These are phyloP conservation scores for Eucalyptus regnans DNA, from an alignment of 345 rosid species.

Conservation along the genomic window DNA sequence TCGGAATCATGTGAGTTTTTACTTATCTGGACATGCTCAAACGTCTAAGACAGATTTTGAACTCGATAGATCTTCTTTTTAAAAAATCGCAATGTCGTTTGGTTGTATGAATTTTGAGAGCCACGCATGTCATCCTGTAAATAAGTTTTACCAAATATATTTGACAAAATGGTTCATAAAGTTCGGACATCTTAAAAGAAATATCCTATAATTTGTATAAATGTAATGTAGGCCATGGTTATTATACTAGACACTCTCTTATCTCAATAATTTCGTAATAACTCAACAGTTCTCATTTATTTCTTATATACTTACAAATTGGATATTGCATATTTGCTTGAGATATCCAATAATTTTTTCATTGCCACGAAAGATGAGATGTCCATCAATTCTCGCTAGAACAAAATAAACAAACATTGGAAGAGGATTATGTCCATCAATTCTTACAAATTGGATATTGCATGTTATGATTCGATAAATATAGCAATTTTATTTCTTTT, in stretches of 20 bases:
- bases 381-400: background rate
- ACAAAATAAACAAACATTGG: background rate
- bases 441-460: no score
- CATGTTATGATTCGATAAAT: background rate
- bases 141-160: no score
- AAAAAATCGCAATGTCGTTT: background rate
- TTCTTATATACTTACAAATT: background rate
- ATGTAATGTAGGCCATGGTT: background rate
- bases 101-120: background rate
- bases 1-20: background rate
- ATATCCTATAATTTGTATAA: background rate
- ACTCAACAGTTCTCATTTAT: background rate
- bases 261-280: rapidly evolving
- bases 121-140: background rate
- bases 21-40: background rate
- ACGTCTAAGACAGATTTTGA: background rate
- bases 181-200: background rate
- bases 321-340: background rate
- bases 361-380: background rate
- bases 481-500: background rate
- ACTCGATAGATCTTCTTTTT: background rate
- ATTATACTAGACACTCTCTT: background rate
- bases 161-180: background rate
- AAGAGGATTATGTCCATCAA: no score
- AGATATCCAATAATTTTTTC: background rate